These are phyloP conservation scores for Diutina sp. DNA, from an alignment of 1,139 yeast genomes.

Conservation along the genomic window DNA sequence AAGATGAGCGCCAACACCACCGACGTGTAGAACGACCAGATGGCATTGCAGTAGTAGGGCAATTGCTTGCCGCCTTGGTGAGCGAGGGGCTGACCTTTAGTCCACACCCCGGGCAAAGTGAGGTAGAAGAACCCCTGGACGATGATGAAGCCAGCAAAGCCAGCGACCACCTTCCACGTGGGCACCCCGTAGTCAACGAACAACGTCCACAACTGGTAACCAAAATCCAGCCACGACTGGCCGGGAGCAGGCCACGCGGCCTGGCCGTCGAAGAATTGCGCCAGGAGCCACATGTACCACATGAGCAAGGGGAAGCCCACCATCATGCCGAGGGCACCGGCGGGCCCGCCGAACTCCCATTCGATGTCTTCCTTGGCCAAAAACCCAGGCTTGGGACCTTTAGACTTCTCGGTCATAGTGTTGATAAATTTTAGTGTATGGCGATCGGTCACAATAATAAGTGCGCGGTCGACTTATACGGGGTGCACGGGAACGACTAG, in stretches of 20 bases:
- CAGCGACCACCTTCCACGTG: constrained; percentile 46
- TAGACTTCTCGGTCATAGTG: neutral
- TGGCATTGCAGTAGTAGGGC: constrained; percentile 89
- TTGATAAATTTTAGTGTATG: no score
- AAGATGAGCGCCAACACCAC: constrained; percentile 43
- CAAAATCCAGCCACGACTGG: constrained; percentile 47
- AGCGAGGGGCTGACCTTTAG: constrained; percentile 83
- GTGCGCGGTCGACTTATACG: neutral
- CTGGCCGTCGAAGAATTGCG: constrained; percentile 62
- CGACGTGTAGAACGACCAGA: constrained; percentile 67
- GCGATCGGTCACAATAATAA: neutral
- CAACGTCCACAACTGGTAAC: constrained; percentile 28
- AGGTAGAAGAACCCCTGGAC: constrained; percentile 67
- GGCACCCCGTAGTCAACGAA: constrained; percentile 58
- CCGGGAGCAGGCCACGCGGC: constrained; percentile 56
- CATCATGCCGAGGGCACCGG: constrained; percentile 93
- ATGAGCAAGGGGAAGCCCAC: constrained; percentile 81
- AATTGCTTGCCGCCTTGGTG: constrained; percentile 71
- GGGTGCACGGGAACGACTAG: neutral
- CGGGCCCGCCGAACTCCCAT: constrained; percentile 89
- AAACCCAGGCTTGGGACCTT: constrained; percentile 12
- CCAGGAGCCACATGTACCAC: constrained; percentile 96
- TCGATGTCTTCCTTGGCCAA: constrained; percentile 32
- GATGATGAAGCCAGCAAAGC: constrained; percentile 60
- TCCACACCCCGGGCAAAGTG: constrained; percentile 89